Base-by-base conservation (phyloP, 768 basidiomycete genomes). In the Artomyces pyxidatus region DNA sequence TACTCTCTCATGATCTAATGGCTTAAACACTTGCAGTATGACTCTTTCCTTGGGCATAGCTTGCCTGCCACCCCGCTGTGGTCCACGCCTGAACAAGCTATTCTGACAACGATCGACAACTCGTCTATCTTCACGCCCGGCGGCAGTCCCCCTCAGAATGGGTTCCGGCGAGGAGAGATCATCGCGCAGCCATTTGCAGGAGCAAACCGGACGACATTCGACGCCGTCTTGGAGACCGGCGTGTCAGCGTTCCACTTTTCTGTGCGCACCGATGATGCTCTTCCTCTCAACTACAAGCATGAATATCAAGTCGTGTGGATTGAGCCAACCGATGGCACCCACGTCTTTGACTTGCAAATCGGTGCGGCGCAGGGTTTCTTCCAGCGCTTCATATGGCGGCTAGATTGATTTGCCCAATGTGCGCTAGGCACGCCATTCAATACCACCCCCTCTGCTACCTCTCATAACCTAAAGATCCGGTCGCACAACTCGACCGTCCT, bases 261-360 rank as follows among this genome's bases (percentile, higher is more conserved):
- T 9, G 66, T 81, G 49, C 64, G 64, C 42, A 49, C 59, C 38
- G 71, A 78, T 52, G 54, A 66, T 14, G 40, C 40, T n/a, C 59
- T 58, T 21, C 73, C 73, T 11, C 59, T 83, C 56, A 79, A 80
- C 57, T 71, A 69, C 53, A 68, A 54, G 8, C 80, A 82, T 49
- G 80, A 83, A 56, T 80, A 83, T 56, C 80, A 83, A 56, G 67
- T 76, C 43, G 75, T 83, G 12, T 81, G 76, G 60, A 78, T 82
- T 49, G 80, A 83, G 62, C 76, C 78, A 1, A 68, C 59, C 45
- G 81, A 83, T 55, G 78, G 78, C 6, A 68, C 73, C 3, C 79
- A 80, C 63, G 68, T 81, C 19, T 83, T 83, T 57, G 77, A 71
- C 5, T 63, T 81, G 35, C 78, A 81, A 54, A 65, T 81, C 6